phyloP scores from a whole-genome alignment of 805 yeast species.

The Monosporozyma siamensis region DNA sequence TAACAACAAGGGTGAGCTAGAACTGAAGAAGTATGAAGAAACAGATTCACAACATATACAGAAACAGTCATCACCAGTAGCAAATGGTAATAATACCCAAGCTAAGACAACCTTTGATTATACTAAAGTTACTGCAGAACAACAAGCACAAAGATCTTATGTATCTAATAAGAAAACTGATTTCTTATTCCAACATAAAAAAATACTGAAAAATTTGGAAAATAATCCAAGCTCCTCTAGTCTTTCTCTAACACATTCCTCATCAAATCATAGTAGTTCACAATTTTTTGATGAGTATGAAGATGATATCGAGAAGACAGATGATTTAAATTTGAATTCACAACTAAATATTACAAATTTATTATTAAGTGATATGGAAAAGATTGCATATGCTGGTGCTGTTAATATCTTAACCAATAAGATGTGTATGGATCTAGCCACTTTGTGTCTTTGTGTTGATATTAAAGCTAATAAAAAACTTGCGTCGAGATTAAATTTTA shows the following conservation, averaged over 20 bases:
- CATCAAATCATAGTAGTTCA: conserved; percentile 5
- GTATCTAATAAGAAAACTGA: conserved; percentile 47
- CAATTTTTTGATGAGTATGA: conserved; percentile 33
- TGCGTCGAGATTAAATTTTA: conserved; percentile 49
- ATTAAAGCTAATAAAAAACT: conserved; percentile 38
- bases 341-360: conserved; percentile 74
- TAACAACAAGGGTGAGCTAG: conserved; percentile 66
- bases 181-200: conserved; percentile 39
- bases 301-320: conserved; percentile 27
- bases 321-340: conserved; percentile 30
- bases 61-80: no score
- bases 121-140: conserved; percentile 80
- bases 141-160: conserved; percentile 67
- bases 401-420: conserved; percentile 66
- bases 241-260: conserved; percentile 4
- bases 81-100: background rate
- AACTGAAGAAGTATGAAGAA: conserved; percentile 30
- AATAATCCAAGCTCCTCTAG: conserved; percentile 7
- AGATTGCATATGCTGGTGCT: conserved; percentile 85
- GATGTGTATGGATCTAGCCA: conserved; percentile 73
- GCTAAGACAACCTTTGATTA: conserved; percentile 41
- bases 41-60: conserved; percentile 10
- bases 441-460: conserved; percentile 42
- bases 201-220: conserved; percentile 16
- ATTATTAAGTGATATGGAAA: conserved; percentile 73